Evolutionary conservation across 371 early-diverging fungal species (phyloP), one percentile per base, ranked within the genome.

Genomic region (Mucor irregularis): DNA sequence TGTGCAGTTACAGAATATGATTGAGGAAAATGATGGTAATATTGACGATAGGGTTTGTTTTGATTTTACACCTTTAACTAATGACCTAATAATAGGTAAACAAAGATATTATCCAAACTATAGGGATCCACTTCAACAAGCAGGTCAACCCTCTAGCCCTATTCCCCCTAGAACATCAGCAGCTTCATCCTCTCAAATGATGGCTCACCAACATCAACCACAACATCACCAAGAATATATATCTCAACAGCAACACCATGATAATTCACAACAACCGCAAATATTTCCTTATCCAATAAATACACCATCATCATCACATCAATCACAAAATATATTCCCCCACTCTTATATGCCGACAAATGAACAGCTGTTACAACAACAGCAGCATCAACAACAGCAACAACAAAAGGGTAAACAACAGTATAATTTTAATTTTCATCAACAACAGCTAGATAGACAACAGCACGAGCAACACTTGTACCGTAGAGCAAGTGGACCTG

Each of bases 401-500:
- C 48, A 47, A 1, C 33, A 30, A 47, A 16, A 31, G 31, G 21
- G 17, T 19, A 30, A 38, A 9, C 38, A 37, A 31, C n/a, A n/a
- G n/a, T n/a, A n/a, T n/a, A n/a, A n/a, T n/a, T n/a, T n/a, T n/a
- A n/a, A n/a, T n/a, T n/a, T n/a, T n/a, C n/a, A n/a, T n/a, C 53
- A 42, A 21, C 54, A 44, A 10, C 66, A 58, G 1, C 11, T 24
- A 16, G 9, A 44, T 19, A 45, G 22, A 28, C 60, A 54, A n/a
- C 34, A 46, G 6, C 49, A 56, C 22, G 34, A 56, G 17, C 59
- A 59, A 34, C 59, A 54, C 13, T 24, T 44, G 29, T 55, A 53
- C 51, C 49, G 60, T 39, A 59, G 60, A 60, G 55, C 56, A 34
- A 59, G 65, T 56, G 60, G 60, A 28, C 60, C 60, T 28, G 51